These are phyloP conservation scores for Diaporthe amygdali DNA, from an alignment of 2,329 filamentous ascomycete genomes.

Conservation along the genomic window DNA sequence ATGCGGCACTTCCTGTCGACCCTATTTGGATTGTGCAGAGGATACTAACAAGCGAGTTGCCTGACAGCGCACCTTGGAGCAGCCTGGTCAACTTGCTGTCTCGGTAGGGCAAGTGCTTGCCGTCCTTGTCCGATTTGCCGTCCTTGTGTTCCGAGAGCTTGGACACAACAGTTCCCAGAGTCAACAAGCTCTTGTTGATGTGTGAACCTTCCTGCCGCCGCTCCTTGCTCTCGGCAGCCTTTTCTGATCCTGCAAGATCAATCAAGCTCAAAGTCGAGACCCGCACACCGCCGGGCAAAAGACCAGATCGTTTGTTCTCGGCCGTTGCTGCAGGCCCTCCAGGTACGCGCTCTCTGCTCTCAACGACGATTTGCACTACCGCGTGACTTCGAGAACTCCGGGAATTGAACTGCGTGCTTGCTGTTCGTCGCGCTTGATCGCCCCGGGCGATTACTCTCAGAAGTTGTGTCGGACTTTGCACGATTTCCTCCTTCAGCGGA, in stretches of 20 bases:
- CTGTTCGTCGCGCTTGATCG: slow-evolving; percentile 86
- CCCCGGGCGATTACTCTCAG: slow-evolving; percentile 93
- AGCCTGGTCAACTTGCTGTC: slow-evolving; percentile 97
- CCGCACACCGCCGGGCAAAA: slow-evolving; percentile 85
- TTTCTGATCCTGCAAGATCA: slow-evolving; percentile 94
- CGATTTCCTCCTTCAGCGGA: slow-evolving; percentile 96
- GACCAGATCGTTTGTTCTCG: slow-evolving; percentile 70
- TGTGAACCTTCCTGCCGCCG: slow-evolving; percentile 92
- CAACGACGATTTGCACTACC: slow-evolving; percentile 97
- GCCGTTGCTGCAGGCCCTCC: slow-evolving; percentile 43
- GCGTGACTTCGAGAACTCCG: slow-evolving; percentile 97
- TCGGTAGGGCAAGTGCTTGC: slow-evolving; percentile 92
- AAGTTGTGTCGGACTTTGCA: slow-evolving; percentile 95
- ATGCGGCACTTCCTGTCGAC: slow-evolving; percentile 72
- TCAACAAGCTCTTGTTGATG: slow-evolving; percentile 97
- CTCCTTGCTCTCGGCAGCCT: slow-evolving; percentile 94
- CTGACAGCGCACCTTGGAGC: slow-evolving; percentile 89
- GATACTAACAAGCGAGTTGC: slow-evolving; percentile 94
- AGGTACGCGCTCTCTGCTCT: slow-evolving; percentile 86
- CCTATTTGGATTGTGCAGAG: slow-evolving; percentile 95
- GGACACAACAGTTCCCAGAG: slow-evolving; percentile 92
- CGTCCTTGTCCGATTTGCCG: slow-evolving; percentile 78
- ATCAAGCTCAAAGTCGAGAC: slow-evolving; percentile 96
- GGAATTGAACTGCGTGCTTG: slow-evolving; percentile 96
- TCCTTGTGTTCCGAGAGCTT: slow-evolving; percentile 87